These are phyloP conservation scores for Phytophthora cactorum DNA, from an alignment of 352 stramenopile genomes.

Conservation along the genomic window DNA sequence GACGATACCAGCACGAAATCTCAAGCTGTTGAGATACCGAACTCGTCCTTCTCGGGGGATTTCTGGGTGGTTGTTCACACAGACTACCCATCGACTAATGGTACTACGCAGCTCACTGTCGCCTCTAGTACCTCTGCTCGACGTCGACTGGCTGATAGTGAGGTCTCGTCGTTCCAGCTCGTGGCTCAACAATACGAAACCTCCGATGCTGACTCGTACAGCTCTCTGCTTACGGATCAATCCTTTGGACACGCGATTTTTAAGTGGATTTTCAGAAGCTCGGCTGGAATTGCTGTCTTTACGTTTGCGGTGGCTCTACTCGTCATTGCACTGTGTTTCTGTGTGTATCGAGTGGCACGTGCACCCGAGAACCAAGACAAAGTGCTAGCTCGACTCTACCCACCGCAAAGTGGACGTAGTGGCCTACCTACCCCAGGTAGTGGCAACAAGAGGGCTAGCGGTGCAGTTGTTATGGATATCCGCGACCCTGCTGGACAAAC, in stretches of 20 bases:
- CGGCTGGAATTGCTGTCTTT: constrained; percentile 57
- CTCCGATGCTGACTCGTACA: constrained; percentile 4
- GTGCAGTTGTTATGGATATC: constrained; percentile 32
- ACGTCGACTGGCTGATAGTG: constrained; percentile 5
- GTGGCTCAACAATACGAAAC: constrained; percentile 50
- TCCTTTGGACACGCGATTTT: constrained; percentile 57
- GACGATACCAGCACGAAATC: constrained; percentile 16
- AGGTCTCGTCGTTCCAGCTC: constrained; percentile 42
- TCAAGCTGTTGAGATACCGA: constrained; percentile 58
- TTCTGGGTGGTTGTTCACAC: constrained; percentile 84
- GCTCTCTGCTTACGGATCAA: constrained; percentile 48
- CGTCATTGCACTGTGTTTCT: constrained; percentile 51
- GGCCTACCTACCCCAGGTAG: not conserved
- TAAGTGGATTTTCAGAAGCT: constrained; percentile 55
- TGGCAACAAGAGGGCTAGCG: constrained; percentile 3
- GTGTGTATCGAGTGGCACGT: constrained; percentile 57
- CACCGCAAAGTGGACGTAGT: not conserved
- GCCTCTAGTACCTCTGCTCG: constrained; percentile 17
- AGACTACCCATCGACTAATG: constrained; percentile 44
- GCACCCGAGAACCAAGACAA: constrained; percentile 77
- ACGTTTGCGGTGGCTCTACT: constrained; percentile 44
- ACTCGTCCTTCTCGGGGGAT: constrained; percentile 59
- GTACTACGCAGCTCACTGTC: constrained; percentile 14
- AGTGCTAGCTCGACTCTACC: constrained; percentile 31
- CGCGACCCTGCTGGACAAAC: constrained; percentile 9